Conservation (phyloP, 2,329 filamentous ascomycete genomes). For the Cadophora sp. region DNA sequence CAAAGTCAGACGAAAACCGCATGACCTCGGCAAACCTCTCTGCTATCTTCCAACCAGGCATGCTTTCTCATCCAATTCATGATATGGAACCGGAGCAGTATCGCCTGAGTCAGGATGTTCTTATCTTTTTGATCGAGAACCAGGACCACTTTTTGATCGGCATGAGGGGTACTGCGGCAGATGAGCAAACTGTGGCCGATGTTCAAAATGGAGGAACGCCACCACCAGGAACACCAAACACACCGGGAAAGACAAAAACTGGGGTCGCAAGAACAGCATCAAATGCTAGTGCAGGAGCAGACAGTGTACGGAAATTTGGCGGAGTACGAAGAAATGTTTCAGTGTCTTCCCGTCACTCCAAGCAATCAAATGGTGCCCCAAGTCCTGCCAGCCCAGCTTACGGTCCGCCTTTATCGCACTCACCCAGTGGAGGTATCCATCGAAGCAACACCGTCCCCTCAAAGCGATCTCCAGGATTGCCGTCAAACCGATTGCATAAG, state of each 20-base stretch:
- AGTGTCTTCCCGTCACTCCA: slow-evolving; percentile 86
- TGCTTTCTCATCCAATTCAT: slow-evolving; percentile 91
- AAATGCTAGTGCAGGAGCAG: slow-evolving; percentile 85
- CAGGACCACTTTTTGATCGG: slow-evolving; percentile 98
- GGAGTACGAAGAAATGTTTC: slow-evolving; percentile 87
- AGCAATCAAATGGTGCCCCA: slow-evolving; percentile 72
- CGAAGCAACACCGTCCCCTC: slow-evolving; percentile 93
- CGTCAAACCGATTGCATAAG: slow-evolving; percentile 70
- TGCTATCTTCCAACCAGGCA: slow-evolving; percentile 96
- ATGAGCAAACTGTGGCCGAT: slow-evolving; percentile 72
- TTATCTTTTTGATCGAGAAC: slow-evolving; percentile 98
- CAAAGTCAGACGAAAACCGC: slow-evolving; percentile 94
- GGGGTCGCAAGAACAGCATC: slow-evolving; percentile 79
- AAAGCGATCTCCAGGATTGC: slow-evolving; percentile 79
- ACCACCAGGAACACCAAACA: slow-evolving; percentile 55
- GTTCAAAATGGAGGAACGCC: slow-evolving; percentile 73
- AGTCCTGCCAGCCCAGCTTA: slow-evolving; percentile 71
- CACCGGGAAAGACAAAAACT: slow-evolving; percentile 59
- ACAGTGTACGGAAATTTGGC: slow-evolving; percentile 83
- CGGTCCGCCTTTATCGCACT: slow-evolving; percentile 60
- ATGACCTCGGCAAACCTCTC: slow-evolving; percentile 96
- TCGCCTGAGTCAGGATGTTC: slow-evolving; percentile 91
- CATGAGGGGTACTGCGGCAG: slow-evolving; percentile 98
- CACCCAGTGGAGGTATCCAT: slow-evolving; percentile 64
- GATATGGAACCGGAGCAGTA: slow-evolving; percentile 97